These are phyloP conservation scores for Venturia asperata DNA, from an alignment of 2,329 filamentous ascomycete species.

Conservation along the genomic window DNA sequence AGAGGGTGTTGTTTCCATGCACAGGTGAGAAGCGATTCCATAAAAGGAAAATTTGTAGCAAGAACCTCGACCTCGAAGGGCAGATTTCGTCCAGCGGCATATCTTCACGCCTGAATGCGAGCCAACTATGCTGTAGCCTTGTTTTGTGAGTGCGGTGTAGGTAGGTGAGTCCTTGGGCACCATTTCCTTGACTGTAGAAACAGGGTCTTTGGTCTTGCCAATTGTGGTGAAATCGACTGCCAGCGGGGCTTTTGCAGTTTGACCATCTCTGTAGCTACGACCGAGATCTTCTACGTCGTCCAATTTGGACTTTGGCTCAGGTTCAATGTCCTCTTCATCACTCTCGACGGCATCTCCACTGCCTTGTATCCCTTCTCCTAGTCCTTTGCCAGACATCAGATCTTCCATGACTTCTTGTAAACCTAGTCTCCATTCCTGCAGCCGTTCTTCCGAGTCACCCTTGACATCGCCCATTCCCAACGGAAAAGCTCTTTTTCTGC, in stretches of 20 bases:
- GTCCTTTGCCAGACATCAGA: constrained; percentile 44
- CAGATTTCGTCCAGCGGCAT: constrained; percentile 97
- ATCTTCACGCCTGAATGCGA: constrained; percentile 96
- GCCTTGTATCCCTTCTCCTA: constrained; percentile 63
- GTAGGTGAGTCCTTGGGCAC: constrained; percentile 87
- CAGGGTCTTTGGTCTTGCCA: constrained; percentile 45
- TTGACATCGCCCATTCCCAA: constrained; percentile 84
- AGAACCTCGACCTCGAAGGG: constrained; percentile 82
- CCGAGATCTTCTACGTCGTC: constrained; percentile 83
- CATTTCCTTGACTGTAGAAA: constrained; percentile 68
- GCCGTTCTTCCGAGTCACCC: constrained; percentile 56
- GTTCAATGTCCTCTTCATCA: constrained; percentile 55
- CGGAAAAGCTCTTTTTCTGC: constrained; percentile 77
- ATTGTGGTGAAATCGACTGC: constrained; percentile 84
- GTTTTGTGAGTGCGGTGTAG: constrained; percentile 82
- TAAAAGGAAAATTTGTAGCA: constrained; percentile 99
- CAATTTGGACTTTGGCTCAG: constrained; percentile 44
- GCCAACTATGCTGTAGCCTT: constrained; percentile 92
- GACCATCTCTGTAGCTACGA: constrained; percentile 32
- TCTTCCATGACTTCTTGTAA: constrained; percentile 63
- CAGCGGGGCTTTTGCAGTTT: constrained; percentile 40
- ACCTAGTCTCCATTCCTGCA: constrained; percentile 73
- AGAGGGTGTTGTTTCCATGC: constrained; percentile 96
- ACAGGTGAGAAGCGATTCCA: constrained; percentile 90
- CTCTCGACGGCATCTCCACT: constrained; percentile 82